A percentile compares a stretch with the other conserved stretches of the same genome.
Conservation (phyloP, 148 eudicot species). For the Chenopodium album region DNA sequence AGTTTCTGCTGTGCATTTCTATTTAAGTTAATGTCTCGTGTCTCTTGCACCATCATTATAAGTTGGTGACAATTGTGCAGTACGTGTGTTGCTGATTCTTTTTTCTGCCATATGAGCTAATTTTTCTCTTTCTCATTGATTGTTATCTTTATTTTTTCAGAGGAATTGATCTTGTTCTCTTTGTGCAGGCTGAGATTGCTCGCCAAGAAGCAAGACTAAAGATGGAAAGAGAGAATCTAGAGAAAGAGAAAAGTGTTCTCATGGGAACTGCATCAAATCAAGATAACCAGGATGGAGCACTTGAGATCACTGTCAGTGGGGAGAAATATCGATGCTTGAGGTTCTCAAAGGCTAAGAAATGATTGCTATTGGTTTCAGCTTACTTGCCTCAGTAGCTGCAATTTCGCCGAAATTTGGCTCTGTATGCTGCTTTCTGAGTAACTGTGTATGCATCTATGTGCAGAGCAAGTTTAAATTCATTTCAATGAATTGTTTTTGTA, state of each 20-base stretch:
- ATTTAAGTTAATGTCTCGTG: not conserved
- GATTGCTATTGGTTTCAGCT: slow-evolving; percentile 18
- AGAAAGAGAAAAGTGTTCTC: slow-evolving; percentile 96
- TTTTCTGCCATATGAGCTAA: not conserved
- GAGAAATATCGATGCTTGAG: slow-evolving; percentile 97
- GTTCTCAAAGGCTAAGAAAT: slow-evolving; percentile 96
- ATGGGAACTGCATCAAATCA: slow-evolving; percentile 99
- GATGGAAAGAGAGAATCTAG: slow-evolving; percentile 94
- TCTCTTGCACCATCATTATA: not conserved
- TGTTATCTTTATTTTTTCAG: not conserved
- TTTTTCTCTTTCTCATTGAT: not conserved
- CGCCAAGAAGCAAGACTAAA: slow-evolving; percentile 93
- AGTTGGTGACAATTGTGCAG: not conserved
- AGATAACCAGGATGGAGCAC: slow-evolving; percentile 99
- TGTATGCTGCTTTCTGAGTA: slow-evolving; percentile 1
- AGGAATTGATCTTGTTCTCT: not conserved
- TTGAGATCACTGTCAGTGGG: slow-evolving; percentile 96
- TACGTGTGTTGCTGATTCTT: not conserved
- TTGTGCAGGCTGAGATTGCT: slow-evolving; percentile 88
- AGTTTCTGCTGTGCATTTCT: not conserved
- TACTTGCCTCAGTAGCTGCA: slow-evolving; percentile 6
- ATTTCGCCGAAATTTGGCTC: not conserved
- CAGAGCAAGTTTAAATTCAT: slow-evolving; percentile 1
- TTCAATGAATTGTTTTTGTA: slow-evolving; percentile 11
- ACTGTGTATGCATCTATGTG: not conserved